These are phyloP conservation scores for Mortierella claussenii DNA, from an alignment of 192 early-diverging fungal genomes.

Conservation along the genomic window DNA sequence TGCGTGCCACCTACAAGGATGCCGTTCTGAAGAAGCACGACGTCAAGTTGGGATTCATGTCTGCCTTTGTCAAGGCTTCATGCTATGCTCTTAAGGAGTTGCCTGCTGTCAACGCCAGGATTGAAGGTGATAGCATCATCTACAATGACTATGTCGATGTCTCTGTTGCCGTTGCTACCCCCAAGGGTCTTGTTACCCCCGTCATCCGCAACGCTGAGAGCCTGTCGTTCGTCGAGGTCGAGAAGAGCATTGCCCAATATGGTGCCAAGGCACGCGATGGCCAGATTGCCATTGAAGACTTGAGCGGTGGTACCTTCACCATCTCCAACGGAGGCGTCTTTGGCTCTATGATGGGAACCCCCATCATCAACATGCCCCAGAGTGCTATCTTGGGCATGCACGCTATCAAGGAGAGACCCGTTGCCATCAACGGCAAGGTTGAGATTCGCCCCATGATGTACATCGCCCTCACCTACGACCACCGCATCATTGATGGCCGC, in stretches of 20 bases:
- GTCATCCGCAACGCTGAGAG: slow-evolving; percentile 94
- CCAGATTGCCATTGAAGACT: slow-evolving; percentile 96
- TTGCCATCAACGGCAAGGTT: slow-evolving; percentile 94
- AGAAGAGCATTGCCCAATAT: slow-evolving; percentile 90
- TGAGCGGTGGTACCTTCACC: slow-evolving; percentile 98
- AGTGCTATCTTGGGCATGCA: slow-evolving; percentile 99
- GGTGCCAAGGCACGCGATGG: slow-evolving; percentile 92
- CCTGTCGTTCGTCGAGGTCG: slow-evolving; percentile 85
- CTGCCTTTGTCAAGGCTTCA: slow-evolving; percentile 94
- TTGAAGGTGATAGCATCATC: slow-evolving; percentile 91
- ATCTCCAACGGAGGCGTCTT: slow-evolving; percentile 99
- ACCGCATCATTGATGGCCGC: slow-evolving; percentile 98
- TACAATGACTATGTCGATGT: slow-evolving; percentile 97
- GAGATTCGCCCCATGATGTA: slow-evolving; percentile 97
- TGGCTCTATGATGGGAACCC: slow-evolving; percentile 96
- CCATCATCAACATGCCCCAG: slow-evolving; percentile 99
- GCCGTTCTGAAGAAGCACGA: slow-evolving; percentile 92
- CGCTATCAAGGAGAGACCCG: slow-evolving; percentile 95
- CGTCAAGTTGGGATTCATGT: slow-evolving; percentile 99
- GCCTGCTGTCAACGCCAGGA: slow-evolving; percentile 94
- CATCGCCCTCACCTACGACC: slow-evolving; percentile 97
- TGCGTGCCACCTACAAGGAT: slow-evolving; percentile 96
- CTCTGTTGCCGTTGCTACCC: slow-evolving; percentile 96
- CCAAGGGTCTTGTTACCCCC: slow-evolving; percentile 98
- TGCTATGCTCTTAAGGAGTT: slow-evolving; percentile 87